Percentiles rank a stretch among this genome's conserved stretches.
phyloP scores from a whole-genome alignment of 2,329 filamentous ascomycete species.

The Plenodomus lindquistii region DNA sequence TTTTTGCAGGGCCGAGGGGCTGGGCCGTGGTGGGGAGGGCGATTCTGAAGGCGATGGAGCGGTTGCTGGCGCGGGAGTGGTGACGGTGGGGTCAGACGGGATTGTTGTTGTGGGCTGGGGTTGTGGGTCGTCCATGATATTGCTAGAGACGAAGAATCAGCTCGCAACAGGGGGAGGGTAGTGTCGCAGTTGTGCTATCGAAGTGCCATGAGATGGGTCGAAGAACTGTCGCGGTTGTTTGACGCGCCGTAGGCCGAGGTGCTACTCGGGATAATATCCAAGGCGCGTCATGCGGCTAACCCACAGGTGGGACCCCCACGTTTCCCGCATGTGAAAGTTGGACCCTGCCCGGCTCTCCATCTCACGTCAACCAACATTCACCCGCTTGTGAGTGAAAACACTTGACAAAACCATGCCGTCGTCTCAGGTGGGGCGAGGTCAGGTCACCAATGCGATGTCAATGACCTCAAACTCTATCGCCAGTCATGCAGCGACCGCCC shows the following conservation, averaged over 20 bases:
- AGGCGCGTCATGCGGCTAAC: constrained; percentile 3
- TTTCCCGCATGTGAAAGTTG: constrained; percentile 10
- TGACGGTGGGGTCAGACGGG: constrained; percentile 15
- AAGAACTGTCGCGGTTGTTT: neutral
- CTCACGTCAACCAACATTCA: neutral
- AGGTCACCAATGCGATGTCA: neutral
- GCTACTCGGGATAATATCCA: constrained; percentile 5
- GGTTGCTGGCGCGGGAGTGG: constrained; percentile 2
- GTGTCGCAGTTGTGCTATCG: constrained; percentile 1
- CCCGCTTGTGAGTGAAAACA: neutral
- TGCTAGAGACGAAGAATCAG: no score
- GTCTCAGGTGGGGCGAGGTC: neutral
- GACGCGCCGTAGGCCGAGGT: constrained; percentile 12
- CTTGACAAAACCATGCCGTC: neutral
- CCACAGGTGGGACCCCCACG: constrained; percentile 5
- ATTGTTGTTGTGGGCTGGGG: constrained; percentile 28
- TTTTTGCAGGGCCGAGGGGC: constrained; percentile 13
- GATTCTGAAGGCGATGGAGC: constrained; percentile 12
- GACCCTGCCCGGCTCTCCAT: constrained; percentile 1
- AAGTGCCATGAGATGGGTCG: constrained; percentile 2
- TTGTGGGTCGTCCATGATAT: constrained; percentile 23
- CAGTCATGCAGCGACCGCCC: neutral
- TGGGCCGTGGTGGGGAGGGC: constrained; percentile 7
- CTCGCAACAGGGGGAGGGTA: neutral
- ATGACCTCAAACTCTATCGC: constrained; percentile 1